phyloP scores from a whole-genome alignment of 495 filamentous ascomycete genomes.

The Aspergillus indologenus region DNA sequence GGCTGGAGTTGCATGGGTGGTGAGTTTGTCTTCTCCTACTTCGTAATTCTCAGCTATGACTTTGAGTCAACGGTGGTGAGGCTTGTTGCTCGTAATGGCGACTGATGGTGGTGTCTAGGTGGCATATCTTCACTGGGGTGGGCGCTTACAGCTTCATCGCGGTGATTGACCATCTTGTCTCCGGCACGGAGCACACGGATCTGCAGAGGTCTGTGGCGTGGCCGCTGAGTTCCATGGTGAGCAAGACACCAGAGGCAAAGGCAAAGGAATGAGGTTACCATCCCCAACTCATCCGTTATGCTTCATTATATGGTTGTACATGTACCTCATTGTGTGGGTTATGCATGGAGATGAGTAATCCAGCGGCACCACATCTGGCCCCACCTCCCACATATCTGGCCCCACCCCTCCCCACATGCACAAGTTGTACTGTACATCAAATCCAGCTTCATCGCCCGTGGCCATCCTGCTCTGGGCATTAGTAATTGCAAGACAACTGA shows the following conservation, averaged over 20 bases:
- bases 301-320: too few relatives aligned
- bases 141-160: slow-evolving; percentile 36
- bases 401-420: not conserved
- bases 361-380: not conserved
- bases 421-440: not conserved
- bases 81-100: not conserved
- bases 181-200: not conserved
- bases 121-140: slow-evolving; percentile 54
- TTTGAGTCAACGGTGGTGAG: too few relatives aligned
- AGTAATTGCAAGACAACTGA: too few relatives aligned
- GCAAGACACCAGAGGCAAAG: too few relatives aligned
- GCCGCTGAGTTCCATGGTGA: not conserved
- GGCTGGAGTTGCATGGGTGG: slow-evolving; percentile 59
- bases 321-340: too few relatives aligned
- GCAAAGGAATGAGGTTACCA: too few relatives aligned
- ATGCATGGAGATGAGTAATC: too few relatives aligned
- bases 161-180: slow-evolving; percentile 15
- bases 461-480: not conserved
- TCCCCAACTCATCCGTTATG: too few relatives aligned
- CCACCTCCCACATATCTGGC: not conserved
- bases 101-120: slow-evolving; percentile 27
- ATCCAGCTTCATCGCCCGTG: not conserved
- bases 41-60: too few relatives aligned
- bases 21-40: slow-evolving; percentile 25
- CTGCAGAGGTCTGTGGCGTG: slow-evolving; percentile 13